Percentiles rank a stretch among this genome's conserved stretches.
phyloP scores from a whole-genome alignment of 805 yeast genomes.

The Pichia manshurica region DNA sequence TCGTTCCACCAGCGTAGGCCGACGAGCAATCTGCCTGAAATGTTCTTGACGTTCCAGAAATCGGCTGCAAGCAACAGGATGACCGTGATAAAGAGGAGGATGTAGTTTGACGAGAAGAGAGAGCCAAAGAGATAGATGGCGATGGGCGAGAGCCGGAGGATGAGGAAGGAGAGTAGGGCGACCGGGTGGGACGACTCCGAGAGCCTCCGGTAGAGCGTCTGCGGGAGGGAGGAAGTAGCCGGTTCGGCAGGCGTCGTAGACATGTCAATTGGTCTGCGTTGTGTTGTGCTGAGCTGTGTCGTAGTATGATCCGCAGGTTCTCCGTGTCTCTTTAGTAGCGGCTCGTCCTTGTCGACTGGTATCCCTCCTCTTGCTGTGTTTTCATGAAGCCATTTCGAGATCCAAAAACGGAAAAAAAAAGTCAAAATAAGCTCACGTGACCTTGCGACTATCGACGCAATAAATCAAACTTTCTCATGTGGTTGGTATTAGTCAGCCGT shows the following conservation, averaged over 20 bases:
- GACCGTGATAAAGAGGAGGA: constrained; percentile 72
- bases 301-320: too few species aligned
- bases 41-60: constrained; percentile 90
- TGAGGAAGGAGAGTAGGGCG: constrained; percentile 62
- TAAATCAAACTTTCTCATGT: too few species aligned
- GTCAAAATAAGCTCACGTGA: too few species aligned
- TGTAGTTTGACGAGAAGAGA: constrained; percentile 58
- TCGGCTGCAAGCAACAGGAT: constrained; percentile 78
- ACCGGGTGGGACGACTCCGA: constrained; percentile 76
- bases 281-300: neutral
- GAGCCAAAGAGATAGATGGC: constrained; percentile 66
- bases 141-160: constrained; percentile 58
- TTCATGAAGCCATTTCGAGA: too few species aligned
- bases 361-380: too few species aligned
- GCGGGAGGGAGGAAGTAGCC: constrained; percentile 13
- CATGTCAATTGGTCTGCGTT: neutral
- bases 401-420: too few species aligned
- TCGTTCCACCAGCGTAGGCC: constrained; percentile 99
- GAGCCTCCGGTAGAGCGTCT: constrained; percentile 41
- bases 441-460: too few species aligned
- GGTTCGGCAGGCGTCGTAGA: too few species aligned
- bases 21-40: constrained; percentile 82
- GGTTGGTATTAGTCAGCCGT: too few species aligned
- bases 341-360: too few species aligned
- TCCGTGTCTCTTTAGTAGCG: too few species aligned